Evolutionary conservation across 2,329 filamentous ascomycete genomes (phyloP), one percentile per base, ranked within the genome.

Genomic region (Diaporthe vexans): DNA sequence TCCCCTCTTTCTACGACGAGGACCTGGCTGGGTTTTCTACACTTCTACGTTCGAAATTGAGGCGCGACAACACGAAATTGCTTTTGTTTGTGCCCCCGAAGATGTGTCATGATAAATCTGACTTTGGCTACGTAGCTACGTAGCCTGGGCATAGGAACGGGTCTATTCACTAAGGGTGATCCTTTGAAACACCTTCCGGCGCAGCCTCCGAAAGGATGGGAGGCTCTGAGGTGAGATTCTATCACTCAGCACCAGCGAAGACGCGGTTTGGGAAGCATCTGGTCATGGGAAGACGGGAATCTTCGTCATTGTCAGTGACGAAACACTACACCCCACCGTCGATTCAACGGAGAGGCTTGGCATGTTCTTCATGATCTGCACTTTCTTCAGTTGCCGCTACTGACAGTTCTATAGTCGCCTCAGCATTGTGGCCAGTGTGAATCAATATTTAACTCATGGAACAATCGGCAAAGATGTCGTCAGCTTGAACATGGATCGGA

Each of bases 111-210:
- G 8, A 35, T 24, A 2, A 17, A 33, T 33, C 26, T 19, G 48
- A 51, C 15, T 65, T 65, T 48, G 59, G 59, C 43, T 65, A 65
- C 17, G n/a, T n/a, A n/a, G n/a, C n/a, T n/a, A n/a, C n/a, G n/a
- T 51, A 35, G 40, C 59, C 26, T 65, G 40, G 59, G 43, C 26
- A 15, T 65, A 65, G 10, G 26, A 51, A n/a, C 48, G 33, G 43
- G 59, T 65, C 13, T 51, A 35, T 33, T 40, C 43, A 17, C 43
- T 24, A 26, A 65, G 8, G 59, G 59, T 51, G 59, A 26, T 65
- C 26, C 43, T 24, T 35, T 51, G 40, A 65, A 35, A 48, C 1
- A 8, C 26, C 26, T 65, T 8, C 59, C 40, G 9, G 10, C 5
- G 19, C 10, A 33, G 0, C 26, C 40, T 24, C 59, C 59, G 33